A percentile compares a stretch with the other conserved stretches of the same genome.
These are phyloP conservation scores for Pharnaceum exiguum DNA, from an alignment of 148 eudicot species.

Conservation along the genomic window DNA sequence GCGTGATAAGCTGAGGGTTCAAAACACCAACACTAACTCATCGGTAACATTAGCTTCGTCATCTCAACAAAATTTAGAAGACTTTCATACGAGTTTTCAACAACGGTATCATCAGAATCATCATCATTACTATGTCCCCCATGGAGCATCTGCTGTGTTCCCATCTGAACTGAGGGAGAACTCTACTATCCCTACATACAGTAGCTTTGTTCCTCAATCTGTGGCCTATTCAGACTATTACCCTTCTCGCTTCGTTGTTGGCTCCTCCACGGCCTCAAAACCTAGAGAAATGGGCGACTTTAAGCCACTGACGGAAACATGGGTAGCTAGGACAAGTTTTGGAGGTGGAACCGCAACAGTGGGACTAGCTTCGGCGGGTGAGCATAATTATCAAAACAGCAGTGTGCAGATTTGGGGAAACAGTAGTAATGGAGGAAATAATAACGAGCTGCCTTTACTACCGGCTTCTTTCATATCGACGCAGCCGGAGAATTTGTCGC, in stretches of 20 bases:
- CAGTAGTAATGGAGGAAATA: conserved; percentile 3
- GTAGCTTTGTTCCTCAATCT: no score
- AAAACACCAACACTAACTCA: not conserved
- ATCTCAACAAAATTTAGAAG: conserved; percentile 9
- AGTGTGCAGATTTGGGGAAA: conserved; percentile 5
- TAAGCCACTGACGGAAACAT: no score
- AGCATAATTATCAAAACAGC: not conserved
- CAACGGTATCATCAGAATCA: not conserved
- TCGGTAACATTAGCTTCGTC: no score
- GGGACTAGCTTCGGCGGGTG: not conserved
- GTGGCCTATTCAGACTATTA: no score
- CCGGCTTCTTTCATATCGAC: conserved; percentile 6
- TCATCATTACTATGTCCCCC: not conserved
- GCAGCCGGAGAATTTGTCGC: not conserved
- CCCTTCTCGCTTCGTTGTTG: no score
- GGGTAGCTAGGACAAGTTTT: no score
- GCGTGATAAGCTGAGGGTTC: conserved; percentile 50
- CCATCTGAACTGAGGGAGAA: conserved; percentile 21
- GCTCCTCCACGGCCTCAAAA: no score
- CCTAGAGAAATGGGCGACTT: no score
- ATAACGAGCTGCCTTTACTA: conserved; percentile 15
- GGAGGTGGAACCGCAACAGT: not conserved
- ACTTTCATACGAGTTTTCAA: not conserved
- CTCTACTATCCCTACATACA: no score
- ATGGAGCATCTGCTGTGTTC: not conserved